Percentiles rank a stretch among this genome's conserved stretches.
phyloP scores from a whole-genome alignment of 2,329 filamentous ascomycete genomes.

The Zymoseptoria brevis region DNA sequence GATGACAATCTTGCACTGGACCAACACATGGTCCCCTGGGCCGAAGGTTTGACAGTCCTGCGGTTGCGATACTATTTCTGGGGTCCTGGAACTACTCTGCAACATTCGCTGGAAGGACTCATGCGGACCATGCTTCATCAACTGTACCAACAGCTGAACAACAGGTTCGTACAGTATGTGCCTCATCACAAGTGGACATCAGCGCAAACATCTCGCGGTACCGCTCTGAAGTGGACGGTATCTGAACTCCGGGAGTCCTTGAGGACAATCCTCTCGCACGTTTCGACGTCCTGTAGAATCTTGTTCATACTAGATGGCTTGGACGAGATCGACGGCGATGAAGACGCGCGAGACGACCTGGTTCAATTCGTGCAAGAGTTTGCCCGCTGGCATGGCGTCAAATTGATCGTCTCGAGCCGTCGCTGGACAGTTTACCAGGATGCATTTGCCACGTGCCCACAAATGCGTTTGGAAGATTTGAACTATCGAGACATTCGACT shows the following conservation, averaged over 20 bases:
- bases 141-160: background rate
- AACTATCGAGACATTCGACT: constrained; percentile 1
- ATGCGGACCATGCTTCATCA: constrained; percentile 1
- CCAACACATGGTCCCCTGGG: constrained; percentile 2
- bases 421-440: constrained; percentile 4
- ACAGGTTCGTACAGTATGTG: background rate
- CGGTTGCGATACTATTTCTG: constrained; percentile 3
- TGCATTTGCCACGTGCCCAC: constrained; percentile 1
- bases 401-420: constrained; percentile 1
- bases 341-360: constrained; percentile 2
- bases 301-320: constrained; percentile 1
- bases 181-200: background rate
- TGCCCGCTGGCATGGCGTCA: background rate
- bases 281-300: background rate
- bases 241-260: constrained; percentile 1
- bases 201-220: background rate
- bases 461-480: constrained; percentile 1
- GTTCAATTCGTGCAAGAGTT: background rate
- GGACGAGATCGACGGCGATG: constrained; percentile 1
- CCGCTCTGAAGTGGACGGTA: background rate
- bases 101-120: background rate
- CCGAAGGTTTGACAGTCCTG: background rate
- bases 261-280: background rate
- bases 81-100: background rate
- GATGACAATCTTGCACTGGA: background rate